Evolutionary conservation across 148 eudicot species (phyloP), one percentile per base, ranked within the genome.

Genomic region (Cornus kousa): DNA sequence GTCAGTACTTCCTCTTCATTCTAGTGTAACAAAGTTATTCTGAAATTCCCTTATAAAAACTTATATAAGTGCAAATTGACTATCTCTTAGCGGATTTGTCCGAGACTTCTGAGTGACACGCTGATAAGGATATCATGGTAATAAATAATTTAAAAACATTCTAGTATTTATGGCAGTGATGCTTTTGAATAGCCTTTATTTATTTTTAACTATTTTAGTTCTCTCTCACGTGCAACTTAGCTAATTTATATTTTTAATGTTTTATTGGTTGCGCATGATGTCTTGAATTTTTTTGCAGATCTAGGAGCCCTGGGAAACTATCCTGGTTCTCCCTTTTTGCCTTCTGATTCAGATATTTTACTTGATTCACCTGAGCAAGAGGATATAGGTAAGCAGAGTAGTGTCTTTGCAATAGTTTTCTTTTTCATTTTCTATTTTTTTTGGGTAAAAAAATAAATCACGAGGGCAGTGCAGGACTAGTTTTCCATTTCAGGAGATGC

Each of bases 291-390:
- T 59, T 72, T 50, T 78, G 79, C 95, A 96, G 99, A 96, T 88
- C 91, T 96, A 83, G 99, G 99, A 81, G 88, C 92, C 67, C 85
- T 96, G 80, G 98, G 97, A 80, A 93, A 96, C 81, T 96, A 96
- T 89, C 93, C 98, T 59, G 97, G 97, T 55, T 96, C 98, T 19
- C 98, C 99, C 6, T 96, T 92, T 83, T 80, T 96, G 77, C 97
- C 87, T 67, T 96, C 98, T 71, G 99, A 96, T 88, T 90, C 97
- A 24, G 98, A 93, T 87, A 66, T 76, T 66, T 67, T 76, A 43
- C 78, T 66, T 28, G 78, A 76, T 76, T 76, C 78, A 3, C 71
- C 78, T 43, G 60, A 76, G 24, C 71, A 31, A 17, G 71, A 76
- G 9, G 71, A 66, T 66, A 66, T 76, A 76, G 48, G 99, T 96